Evolutionary conservation across 192 early-diverging fungal genomes (phyloP).

Genomic region (Podila verticillata): DNA sequence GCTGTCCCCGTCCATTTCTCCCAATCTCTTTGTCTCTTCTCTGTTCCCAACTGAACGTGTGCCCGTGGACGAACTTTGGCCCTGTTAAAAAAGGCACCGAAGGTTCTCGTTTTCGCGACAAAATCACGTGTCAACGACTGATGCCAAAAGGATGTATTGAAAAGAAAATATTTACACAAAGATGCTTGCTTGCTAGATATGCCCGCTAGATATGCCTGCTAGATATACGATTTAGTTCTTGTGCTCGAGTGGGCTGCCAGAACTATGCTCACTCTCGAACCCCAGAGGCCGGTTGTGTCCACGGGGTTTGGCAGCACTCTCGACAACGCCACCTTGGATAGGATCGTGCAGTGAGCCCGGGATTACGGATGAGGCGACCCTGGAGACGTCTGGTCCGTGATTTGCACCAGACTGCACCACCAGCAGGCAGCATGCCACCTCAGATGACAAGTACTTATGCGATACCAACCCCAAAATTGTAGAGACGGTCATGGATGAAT

Average conservation of each 20-base stretch:
- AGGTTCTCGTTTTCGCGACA: neutral
- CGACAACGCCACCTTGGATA: neutral
- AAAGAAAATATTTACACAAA: neutral
- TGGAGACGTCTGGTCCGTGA: neutral
- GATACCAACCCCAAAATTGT: slow-evolving; percentile 23
- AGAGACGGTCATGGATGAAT: slow-evolving; percentile 33
- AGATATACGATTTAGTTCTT: neutral
- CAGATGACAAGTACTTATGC: slow-evolving; percentile 24
- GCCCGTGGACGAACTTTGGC: no score
- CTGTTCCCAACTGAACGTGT: neutral
- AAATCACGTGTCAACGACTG: neutral
- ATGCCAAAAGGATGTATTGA: neutral
- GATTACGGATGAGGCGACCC: neutral
- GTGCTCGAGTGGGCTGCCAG: neutral
- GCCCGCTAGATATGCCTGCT: no score
- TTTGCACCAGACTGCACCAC: slow-evolving; percentile 27
- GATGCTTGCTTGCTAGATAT: no score
- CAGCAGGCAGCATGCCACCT: slow-evolving; percentile 18
- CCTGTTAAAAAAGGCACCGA: neutral
- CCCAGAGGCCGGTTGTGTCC: slow-evolving; percentile 5
- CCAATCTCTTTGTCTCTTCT: neutral
- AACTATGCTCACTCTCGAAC: slow-evolving; percentile 9
- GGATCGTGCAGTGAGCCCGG: neutral
- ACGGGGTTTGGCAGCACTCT: neutral
- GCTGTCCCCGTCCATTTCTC: neutral